phyloP scores from a whole-genome alignment of 176 grass and related monocot species.

The Chrysopogon serrulatus region DNA sequence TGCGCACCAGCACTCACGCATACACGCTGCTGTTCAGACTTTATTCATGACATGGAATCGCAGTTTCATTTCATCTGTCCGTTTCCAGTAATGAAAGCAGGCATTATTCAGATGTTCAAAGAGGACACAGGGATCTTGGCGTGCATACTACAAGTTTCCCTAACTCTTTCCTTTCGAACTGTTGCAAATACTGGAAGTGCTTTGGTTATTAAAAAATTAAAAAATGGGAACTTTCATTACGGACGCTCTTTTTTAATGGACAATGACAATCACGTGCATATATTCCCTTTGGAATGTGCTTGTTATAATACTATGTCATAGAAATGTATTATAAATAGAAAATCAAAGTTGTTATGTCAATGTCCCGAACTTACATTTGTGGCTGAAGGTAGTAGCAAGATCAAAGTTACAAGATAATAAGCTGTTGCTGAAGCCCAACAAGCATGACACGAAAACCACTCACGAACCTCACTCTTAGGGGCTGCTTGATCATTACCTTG shows the following conservation, averaged over 20 bases:
- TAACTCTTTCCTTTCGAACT: neutral
- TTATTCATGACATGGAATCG: neutral
- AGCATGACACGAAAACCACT: neutral
- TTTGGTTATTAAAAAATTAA: neutral
- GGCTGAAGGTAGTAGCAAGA: neutral
- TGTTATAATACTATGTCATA: neutral
- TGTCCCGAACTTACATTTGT: neutral
- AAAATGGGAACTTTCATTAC: neutral
- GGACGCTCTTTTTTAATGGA: neutral
- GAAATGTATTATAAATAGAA: neutral
- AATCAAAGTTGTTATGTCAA: neutral
- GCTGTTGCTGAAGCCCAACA: neutral
- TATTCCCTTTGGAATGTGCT: neutral
- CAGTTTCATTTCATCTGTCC: neutral
- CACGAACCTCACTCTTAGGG: neutral
- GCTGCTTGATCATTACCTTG: too few relatives aligned
- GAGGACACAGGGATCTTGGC: neutral
- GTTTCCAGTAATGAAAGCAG: neutral
- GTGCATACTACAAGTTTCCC: neutral
- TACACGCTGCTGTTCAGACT: neutral
- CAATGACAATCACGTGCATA: neutral
- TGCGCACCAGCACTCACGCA: neutral
- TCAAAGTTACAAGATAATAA: neutral
- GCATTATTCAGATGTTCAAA: neutral
- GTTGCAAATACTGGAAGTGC: neutral